Evolutionary conservation across 371 early-diverging fungal genomes (phyloP), one percentile per base, ranked within the genome.

Genomic region (Mortierella sp.): DNA sequence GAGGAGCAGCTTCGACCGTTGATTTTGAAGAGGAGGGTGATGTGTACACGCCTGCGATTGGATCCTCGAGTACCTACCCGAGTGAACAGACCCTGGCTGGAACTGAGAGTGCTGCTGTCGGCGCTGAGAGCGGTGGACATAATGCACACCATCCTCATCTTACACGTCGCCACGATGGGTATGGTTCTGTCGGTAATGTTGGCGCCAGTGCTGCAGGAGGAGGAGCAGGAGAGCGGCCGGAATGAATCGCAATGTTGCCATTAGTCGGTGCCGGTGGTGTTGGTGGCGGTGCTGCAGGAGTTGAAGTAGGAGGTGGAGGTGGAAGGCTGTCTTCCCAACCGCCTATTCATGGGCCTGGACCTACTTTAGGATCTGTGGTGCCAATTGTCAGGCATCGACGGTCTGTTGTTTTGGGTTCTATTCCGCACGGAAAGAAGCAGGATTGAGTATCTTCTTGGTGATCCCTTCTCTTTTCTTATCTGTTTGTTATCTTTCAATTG

Each of bases 121-220:
- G 42, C 42, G 1, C 24, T 0, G 73, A 73, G 73, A 28, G 34
- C 19, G 38, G 34, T 38, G 54, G 38, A 10, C 54, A 73, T 24
- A 26, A 24, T 6, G 48, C 19, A 19, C 52, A 48, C 3, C 44
- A 50, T 28, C 31, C 63, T 38, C 68, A 68, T 34, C 68, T 73
- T 21, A 73, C 73, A 16, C 73, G 73, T 54, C 73, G 73, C 0
- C 73, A 73, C 24, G 73, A 73, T 34, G 73, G 73, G 14, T 48
- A 44, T 38, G 73, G 50, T 14, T 24, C 50, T 34, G 73, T 68
- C 10, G 42, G 68, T 2, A 68, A 38, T 21, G 68, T 38, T 42
- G 24, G 42, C 3, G 24, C 21, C 9, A 21, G 38, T 31, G 65
- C 21, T 38, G 44, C 3, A 24, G 38, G 65, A 9, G 31, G 38